Base-by-base conservation (phyloP, 2,329 filamentous ascomycete species). In the Dryadomyces quercivorus region DNA sequence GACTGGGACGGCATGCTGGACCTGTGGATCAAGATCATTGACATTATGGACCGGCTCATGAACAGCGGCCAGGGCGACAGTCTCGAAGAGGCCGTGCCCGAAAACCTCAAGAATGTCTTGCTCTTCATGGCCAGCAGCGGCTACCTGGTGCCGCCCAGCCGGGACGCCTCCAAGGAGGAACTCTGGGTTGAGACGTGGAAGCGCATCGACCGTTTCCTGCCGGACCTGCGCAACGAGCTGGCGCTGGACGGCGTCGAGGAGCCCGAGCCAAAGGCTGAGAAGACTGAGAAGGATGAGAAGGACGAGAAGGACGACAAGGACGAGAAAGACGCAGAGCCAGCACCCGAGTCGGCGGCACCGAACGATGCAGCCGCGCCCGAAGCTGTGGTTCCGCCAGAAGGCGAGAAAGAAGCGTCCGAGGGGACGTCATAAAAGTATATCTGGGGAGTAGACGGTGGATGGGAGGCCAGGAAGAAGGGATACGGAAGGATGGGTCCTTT, bases 41-140 rank as follows among this genome's bases (percentile, higher is more conserved):
- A 91, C 61, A 88, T 96, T 53, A 90, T 98, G 81, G 93, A 98
- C 67, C 83, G 93, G 22, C 77, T 98, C 59, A 94, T 96, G 84
- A 95, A 96, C 64, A 93, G 88, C 63, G 92, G 92, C 0, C 90
- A 95, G 67, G 88, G 88, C 22, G 90, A 95, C 64, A 92, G 85
- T 63, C 71, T 95, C 65, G 90, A 95, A 70, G 93, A 98, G 73
- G 92, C 93, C 13, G 90, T 97, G 2, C 87, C 88, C 0, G 93
- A 98, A 69, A 93, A 89, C 60, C 73, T 98, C 56, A 98, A 98
- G 71, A 98, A 98, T 61, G 90, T 97, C 52, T 74, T 97, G 22
- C 76, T 98, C 10, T 93, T 98, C 63, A 95, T 98, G 90, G 84
- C 87, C 6, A 93, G 85, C 66, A 91, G 86, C 51, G 91, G 87